These are phyloP conservation scores for Diospyros lotus DNA, from an alignment of 148 eudicot species.

Conservation along the genomic window DNA sequence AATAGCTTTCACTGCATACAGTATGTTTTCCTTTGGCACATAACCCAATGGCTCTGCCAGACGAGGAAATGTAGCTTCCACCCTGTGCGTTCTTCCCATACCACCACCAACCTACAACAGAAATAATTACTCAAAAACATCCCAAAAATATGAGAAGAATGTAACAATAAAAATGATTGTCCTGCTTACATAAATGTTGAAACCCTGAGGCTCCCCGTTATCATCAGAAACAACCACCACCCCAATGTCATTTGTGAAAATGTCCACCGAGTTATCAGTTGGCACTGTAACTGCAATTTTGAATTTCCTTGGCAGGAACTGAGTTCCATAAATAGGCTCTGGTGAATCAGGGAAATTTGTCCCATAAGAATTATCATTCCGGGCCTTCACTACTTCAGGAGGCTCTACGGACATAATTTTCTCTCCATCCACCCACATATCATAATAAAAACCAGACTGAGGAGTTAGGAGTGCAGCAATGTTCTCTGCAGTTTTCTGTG, in stretches of 20 bases:
- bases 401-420: conserved; percentile 86
- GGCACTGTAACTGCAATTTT: conserved; percentile 96
- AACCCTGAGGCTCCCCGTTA: conserved; percentile 87
- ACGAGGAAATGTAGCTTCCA: conserved; percentile 85
- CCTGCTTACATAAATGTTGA: conserved; percentile 81
- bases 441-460: conserved; percentile 98
- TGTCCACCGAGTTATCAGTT: conserved; percentile 83
- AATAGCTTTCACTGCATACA: conserved; percentile 95
- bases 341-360: conserved; percentile 92
- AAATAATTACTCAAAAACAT: conserved; percentile 7
- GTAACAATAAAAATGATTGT: neutral
- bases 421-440: conserved; percentile 99
- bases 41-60: conserved; percentile 93
- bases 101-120: conserved; percentile 92
- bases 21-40: conserved; percentile 91
- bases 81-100: conserved; percentile 96
- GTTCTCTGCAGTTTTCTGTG: conserved; percentile 89
- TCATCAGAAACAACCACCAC: conserved; percentile 87
- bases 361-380: conserved; percentile 93
- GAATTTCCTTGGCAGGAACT: conserved; percentile 95
- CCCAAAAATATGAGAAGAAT: neutral
- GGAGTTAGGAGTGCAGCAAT: conserved; percentile 91
- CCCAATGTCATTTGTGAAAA: conserved; percentile 91
- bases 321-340: conserved; percentile 97
- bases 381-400: conserved; percentile 83